These are phyloP conservation scores for Begonia fuchsioides DNA, from an alignment of 306 rosid genomes.

Conservation along the genomic window DNA sequence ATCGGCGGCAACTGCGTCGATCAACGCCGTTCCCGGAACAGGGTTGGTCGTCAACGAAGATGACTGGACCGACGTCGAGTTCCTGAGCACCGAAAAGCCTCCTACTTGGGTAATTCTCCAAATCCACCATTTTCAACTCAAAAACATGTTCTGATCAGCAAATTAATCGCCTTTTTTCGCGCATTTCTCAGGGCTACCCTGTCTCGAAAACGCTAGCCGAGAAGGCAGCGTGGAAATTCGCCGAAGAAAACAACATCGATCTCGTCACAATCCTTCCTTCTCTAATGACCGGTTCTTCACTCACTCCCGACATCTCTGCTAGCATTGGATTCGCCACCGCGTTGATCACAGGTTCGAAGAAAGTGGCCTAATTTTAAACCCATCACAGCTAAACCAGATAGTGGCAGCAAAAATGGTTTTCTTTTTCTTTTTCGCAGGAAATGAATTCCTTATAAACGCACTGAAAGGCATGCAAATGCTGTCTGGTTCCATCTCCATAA, in stretches of 20 bases:
- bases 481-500: no score
- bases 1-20: constrained; percentile 57
- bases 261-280: no score
- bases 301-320: constrained; percentile 51
- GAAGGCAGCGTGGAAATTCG: constrained; percentile 67
- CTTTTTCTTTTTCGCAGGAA: constrained; percentile 30
- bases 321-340: no score
- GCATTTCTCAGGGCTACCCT: constrained; percentile 53
- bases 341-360: constrained; percentile 41
- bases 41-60: constrained; percentile 43
- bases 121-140: not conserved
- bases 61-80: constrained; percentile 58
- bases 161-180: not conserved
- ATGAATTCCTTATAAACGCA: constrained; percentile 41
- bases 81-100: constrained; percentile 42
- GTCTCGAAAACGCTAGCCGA: constrained; percentile 61
- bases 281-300: constrained; percentile 50
- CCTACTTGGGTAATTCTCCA: constrained; percentile 49
- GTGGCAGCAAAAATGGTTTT: not conserved
- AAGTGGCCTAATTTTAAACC: constrained; percentile 1
- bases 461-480: constrained; percentile 55
- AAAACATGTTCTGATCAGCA: no score
- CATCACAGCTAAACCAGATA: no score
- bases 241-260: constrained; percentile 49
- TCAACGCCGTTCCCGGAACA: constrained; percentile 32